Base-by-base conservation (phyloP, 345 rosid species). In the Turnera subulata region DNA sequence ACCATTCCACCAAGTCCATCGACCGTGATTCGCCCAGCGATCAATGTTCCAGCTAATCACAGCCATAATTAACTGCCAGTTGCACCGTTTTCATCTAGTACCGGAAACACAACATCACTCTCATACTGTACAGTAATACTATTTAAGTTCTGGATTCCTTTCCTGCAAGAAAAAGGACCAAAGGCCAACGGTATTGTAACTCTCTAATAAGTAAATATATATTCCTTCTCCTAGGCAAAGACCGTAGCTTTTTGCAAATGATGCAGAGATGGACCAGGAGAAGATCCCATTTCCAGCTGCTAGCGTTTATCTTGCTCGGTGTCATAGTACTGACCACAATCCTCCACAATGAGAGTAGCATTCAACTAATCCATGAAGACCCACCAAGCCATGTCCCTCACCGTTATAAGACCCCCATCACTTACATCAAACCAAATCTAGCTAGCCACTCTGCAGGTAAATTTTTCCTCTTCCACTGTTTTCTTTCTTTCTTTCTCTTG, bases 241-340 rank as follows among this genome's bases (percentile, higher is more conserved):
- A n/a, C n/a, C n/a, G n/a, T n/a, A n/a, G n/a, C n/a, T n/a, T n/a
- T 16, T 42, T 4, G 20, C 11, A 16, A n/a, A 79, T 73, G 83
- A 82, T 78, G 74, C 86, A 77, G 74, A 82, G 82, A 76, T 89
- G 96, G 84, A 80, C 50, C 75, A 78, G 86, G 50, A 93, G 71
- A 74, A 89, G 71, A 75, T 65, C 79, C 67, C 90, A 80, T 7
- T 67, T 84, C 45, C 96, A 83, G 17, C n/a, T 89, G 16, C 59
- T 81, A 0, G 82, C 73, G 6, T 22, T 80, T 12, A 56, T 81
- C 64, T 74, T 83, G 45, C 47, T 85, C 20, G 62, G 63, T 40
- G 53, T 82, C 24, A 76, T 84, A 9, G 73, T 69, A 14, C 40
- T 29, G 35, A 29, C 65, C 6, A 73, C 86, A 43, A 72, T 85